A percentile compares a stretch with the other conserved stretches of the same genome.
phyloP scores from a whole-genome alignment of 2,329 filamentous ascomycete genomes.

The Penicillium sp. region DNA sequence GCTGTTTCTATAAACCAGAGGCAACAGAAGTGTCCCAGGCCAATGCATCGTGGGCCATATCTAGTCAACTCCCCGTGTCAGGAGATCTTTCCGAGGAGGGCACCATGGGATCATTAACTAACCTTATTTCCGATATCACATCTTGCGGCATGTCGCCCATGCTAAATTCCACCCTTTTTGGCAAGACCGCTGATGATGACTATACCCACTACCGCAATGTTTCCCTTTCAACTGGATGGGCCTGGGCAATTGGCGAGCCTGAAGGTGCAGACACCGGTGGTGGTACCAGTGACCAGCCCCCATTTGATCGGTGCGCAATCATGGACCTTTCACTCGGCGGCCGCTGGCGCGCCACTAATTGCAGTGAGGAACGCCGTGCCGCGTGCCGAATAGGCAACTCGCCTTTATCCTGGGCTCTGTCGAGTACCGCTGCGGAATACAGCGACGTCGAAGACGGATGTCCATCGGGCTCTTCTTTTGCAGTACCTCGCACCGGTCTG shows the following conservation, averaged over 20 bases:
- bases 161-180: slow-evolving; percentile 60
- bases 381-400: slow-evolving; percentile 60
- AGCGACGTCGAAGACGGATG: slow-evolving; percentile 53
- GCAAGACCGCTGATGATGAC: slow-evolving; percentile 55
- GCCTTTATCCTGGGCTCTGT: slow-evolving; percentile 65
- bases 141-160: slow-evolving; percentile 65
- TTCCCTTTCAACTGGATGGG: slow-evolving; percentile 60
- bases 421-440: slow-evolving; percentile 48
- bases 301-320: slow-evolving; percentile 60
- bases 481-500: slow-evolving; percentile 63
- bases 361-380: slow-evolving; percentile 54
- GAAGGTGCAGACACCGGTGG: slow-evolving; percentile 46
- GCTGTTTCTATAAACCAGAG: slow-evolving; percentile 58
- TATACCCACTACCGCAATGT: slow-evolving; percentile 54
- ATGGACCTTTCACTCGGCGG: slow-evolving; percentile 54
- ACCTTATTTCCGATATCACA: slow-evolving; percentile 47
- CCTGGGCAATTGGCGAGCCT: slow-evolving; percentile 64
- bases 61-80: slow-evolving; percentile 34
- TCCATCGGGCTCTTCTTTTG: slow-evolving; percentile 54
- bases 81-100: slow-evolving; percentile 28
- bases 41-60: slow-evolving; percentile 60
- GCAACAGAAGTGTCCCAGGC: slow-evolving; percentile 45
- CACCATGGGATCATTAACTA: slow-evolving; percentile 37
- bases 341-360: slow-evolving; percentile 64
- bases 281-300: slow-evolving; percentile 26